A percentile compares a stretch with the other conserved stretches of the same genome.
phyloP scores from a whole-genome alignment of 768 basidiomycete genomes.

The Russula olivacea region DNA sequence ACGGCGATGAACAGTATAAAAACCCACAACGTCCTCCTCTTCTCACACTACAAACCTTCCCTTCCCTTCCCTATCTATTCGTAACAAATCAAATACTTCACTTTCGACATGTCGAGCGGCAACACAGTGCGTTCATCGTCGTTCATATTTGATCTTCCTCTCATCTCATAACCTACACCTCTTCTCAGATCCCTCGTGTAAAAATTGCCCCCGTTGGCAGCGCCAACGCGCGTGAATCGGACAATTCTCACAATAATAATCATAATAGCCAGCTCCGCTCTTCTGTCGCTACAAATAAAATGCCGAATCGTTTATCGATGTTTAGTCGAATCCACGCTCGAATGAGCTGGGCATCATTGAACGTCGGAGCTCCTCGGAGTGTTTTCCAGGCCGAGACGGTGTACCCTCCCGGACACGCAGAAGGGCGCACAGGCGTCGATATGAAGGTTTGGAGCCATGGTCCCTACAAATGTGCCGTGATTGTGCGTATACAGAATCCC shows the following conservation, averaged over 20 bases:
- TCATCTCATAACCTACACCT: not conserved
- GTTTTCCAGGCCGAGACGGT: not conserved
- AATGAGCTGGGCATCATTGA: not conserved
- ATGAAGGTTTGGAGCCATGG: constrained; percentile 1
- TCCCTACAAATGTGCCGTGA: constrained; percentile 2
- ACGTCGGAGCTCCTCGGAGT: not conserved
- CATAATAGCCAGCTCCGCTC: not conserved
- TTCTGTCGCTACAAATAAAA: not conserved
- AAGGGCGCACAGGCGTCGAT: not conserved
- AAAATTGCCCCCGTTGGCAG: constrained; percentile 6
- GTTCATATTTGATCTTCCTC: not conserved
- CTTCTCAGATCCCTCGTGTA: constrained; percentile 2
- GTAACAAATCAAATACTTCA: not conserved
- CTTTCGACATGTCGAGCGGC: constrained; percentile 7
- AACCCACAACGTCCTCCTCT: not conserved
- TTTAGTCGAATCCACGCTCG: not conserved
- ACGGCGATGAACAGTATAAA: constrained; percentile 5
- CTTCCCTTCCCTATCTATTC: not conserved
- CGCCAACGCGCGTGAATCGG: not conserved
- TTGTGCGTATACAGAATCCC: constrained; percentile 2
- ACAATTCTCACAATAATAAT: not conserved
- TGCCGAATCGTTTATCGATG: not conserved
- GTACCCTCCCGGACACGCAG: not conserved
- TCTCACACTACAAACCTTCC: not conserved
- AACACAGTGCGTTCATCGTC: constrained; percentile 4